Evolutionary conservation across 2,329 filamentous ascomycete species (phyloP), one percentile per base, ranked within the genome.

Genomic region (Fusarium sp.): DNA sequence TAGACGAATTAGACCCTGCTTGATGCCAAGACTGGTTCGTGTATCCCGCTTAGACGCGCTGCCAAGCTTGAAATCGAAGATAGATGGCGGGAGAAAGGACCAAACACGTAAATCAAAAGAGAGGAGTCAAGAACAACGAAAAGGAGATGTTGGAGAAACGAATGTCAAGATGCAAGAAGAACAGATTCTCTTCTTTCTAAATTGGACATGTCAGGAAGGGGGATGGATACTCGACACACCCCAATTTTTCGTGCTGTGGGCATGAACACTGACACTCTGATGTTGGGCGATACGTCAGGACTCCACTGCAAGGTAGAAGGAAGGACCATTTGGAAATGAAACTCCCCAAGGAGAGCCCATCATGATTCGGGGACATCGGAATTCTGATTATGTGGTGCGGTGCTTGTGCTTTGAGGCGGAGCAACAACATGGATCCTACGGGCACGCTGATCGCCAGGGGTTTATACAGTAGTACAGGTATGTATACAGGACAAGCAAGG

Each of bases 271-370:
- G 39, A 54, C 49, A 54, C 23, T 50, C 21, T 38, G 37, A 49
- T 49, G 16, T 50, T 46, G 35, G 31, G 44, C 66, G 52, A 63
- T 66, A 62, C 66, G 66, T 67, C 62, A 63, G 48, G 29, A 63
- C 62, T 64, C 66, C 66, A 69, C 66, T 18, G 8, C 33, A 57
- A 26, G 47, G 35, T 42, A 62, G 43, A 57, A 42, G 26, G 38
- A 53, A 57, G 43, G 66, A 31, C 29, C 42, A 43, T 38, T 55
- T 48, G 43, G 50, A 69, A 69, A 68, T 69, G 62, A 59, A 68
- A 55, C 47, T 69, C 42, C 24, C 47, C 41, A 63, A 26, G 62
- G 33, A 46, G 56, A 66, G 35, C n/a, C 24, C 61, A 50, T 69
- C 46, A 43, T 38, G 38, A 26, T 21, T 37, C 31, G 60, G 60